Percentiles rank a stretch among this genome's conserved stretches.
phyloP scores from a whole-genome alignment of 2,329 filamentous ascomycete species.

The Helotiales sp. region DNA sequence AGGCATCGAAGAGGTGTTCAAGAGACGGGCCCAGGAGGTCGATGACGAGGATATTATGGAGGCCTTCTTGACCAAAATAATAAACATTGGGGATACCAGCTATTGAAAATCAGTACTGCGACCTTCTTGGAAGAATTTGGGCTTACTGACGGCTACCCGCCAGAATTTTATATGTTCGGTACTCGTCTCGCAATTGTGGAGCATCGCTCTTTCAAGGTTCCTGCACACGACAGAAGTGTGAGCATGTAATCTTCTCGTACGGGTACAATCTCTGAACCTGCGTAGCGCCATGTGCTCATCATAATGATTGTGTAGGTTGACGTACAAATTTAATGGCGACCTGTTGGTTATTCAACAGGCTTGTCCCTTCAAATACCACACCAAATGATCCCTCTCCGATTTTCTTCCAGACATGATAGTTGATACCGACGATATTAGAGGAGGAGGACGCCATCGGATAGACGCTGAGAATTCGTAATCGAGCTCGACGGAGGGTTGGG shows the following conservation, averaged over 20 bases:
- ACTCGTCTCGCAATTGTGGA: slow-evolving; percentile 96
- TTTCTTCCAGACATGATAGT: slow-evolving; percentile 99
- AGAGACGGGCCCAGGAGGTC: slow-evolving; percentile 93
- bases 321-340: slow-evolving; percentile 99
- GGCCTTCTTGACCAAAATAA: slow-evolving; percentile 97
- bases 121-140: slow-evolving; percentile 19
- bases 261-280: too few relatives aligned
- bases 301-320: slow-evolving; percentile 43
- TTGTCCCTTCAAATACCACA: slow-evolving; percentile 98
- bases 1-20: slow-evolving; percentile 97
- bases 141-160: slow-evolving; percentile 91
- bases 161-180: slow-evolving; percentile 98
- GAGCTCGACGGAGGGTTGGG: too few relatives aligned
- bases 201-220: slow-evolving; percentile 99
- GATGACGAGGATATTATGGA: slow-evolving; percentile 98
- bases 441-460: slow-evolving; percentile 43
- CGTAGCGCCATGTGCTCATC: too few relatives aligned
- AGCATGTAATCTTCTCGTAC: too few relatives aligned
- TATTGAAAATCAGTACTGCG: slow-evolving; percentile 53
- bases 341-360: slow-evolving; percentile 98
- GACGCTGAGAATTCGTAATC: slow-evolving; percentile 28
- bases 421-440: slow-evolving; percentile 97
- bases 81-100: slow-evolving; percentile 99
- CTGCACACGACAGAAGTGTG: slow-evolving; percentile 50
- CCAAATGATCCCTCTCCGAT: slow-evolving; percentile 92